Evolutionary conservation across 306 rosid genomes (phyloP).

Genomic region (Castanea crenata): DNA sequence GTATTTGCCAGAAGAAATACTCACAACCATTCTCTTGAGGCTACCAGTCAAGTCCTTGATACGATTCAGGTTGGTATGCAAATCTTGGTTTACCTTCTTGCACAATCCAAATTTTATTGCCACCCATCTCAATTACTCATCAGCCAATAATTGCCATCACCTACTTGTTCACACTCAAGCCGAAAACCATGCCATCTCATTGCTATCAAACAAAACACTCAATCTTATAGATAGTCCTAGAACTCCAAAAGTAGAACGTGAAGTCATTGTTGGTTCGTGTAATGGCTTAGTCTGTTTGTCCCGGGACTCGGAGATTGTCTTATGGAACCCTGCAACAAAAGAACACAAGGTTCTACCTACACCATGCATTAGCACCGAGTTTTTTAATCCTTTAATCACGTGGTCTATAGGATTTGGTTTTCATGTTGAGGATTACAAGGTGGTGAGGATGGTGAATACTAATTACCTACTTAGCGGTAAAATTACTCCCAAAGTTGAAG

Average conservation of each 20-base stretch:
- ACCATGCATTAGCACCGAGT: background rate
- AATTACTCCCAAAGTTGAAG: background rate
- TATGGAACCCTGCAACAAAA: constrained; percentile 12
- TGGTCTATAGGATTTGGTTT: constrained; percentile 6
- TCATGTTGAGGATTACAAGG: background rate
- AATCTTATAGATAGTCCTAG: background rate
- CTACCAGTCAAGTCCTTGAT: background rate
- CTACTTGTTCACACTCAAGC: background rate
- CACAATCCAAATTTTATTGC: background rate
- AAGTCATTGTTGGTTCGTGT: constrained; percentile 3
- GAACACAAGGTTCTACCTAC: constrained; percentile 1
- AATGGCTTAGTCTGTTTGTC: constrained; percentile 1
- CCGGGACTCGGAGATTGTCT: background rate
- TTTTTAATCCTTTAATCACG: background rate
- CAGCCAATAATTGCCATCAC: background rate
- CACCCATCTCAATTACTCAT: background rate
- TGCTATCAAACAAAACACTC: background rate
- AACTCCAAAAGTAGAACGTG: no score
- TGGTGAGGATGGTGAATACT: background rate
- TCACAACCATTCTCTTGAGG: background rate
- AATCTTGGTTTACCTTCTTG: background rate
- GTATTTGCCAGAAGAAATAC: background rate
- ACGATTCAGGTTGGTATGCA: background rate
- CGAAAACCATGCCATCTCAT: background rate
- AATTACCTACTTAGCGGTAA: background rate